Evolutionary conservation across 495 filamentous ascomycete species (phyloP).

Genomic region (Bacidia rubella): DNA sequence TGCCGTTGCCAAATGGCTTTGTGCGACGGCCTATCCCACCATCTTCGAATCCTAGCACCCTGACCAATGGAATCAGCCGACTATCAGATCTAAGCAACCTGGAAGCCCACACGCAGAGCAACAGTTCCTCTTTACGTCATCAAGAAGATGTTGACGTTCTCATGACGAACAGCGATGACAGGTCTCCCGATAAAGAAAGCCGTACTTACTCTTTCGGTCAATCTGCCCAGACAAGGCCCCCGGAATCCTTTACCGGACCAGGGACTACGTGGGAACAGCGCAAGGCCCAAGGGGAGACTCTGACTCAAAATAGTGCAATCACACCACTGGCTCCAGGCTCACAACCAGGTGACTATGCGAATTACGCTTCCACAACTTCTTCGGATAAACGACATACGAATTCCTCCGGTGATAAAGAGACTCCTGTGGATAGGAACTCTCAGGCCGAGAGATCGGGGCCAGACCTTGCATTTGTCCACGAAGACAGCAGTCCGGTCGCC

Average conservation of each 20-base stretch:
- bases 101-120: conserved; percentile 36
- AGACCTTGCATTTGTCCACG: conserved; percentile 22
- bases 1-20: conserved; percentile 34
- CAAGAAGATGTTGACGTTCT: conserved; percentile 46
- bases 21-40: conserved; percentile 30
- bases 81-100: conserved; percentile 35
- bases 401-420: conserved; percentile 26
- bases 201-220: conserved; percentile 38
- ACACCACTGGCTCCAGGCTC: conserved; percentile 66
- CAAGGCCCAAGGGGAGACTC: conserved; percentile 19
- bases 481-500: conserved; percentile 34
- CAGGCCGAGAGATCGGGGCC: conserved; percentile 34
- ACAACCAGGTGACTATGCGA: conserved; percentile 59
- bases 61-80: conserved; percentile 36
- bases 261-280: conserved; percentile 12
- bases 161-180: conserved; percentile 35
- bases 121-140: conserved; percentile 53
- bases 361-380: conserved; percentile 81
- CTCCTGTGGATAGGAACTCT: conserved; percentile 13
- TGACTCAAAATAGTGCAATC: conserved; percentile 58
- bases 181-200: conserved; percentile 21
- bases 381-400: conserved; percentile 57
- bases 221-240: conserved; percentile 37
- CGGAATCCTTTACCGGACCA: conserved; percentile 33
- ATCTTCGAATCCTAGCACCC: conserved; percentile 37